A percentile compares a stretch with the other conserved stretches of the same genome.
phyloP scores from a whole-genome alignment of 768 basidiomycete genomes.

The Pulveroboletus sp. region DNA sequence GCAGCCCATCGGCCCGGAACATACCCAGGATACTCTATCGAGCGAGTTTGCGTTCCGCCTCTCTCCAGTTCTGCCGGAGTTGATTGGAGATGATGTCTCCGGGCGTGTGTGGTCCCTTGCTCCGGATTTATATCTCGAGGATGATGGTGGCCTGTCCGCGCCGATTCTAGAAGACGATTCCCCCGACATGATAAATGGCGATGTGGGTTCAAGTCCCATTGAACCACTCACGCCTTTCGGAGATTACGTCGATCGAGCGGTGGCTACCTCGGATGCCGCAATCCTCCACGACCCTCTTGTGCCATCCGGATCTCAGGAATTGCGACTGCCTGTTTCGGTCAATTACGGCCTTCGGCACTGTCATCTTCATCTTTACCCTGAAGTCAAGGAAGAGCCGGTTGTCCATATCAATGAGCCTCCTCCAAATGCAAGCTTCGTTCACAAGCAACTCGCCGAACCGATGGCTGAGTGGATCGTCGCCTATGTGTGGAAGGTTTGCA shows the following conservation, averaged over 20 bases:
- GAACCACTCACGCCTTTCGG: slow-evolving; percentile 77
- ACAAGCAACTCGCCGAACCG: slow-evolving; percentile 74
- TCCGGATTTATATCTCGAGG: slow-evolving; percentile 20
- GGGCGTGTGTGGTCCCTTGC: slow-evolving; percentile 18
- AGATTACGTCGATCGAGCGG: slow-evolving; percentile 71
- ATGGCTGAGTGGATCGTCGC: slow-evolving; percentile 76
- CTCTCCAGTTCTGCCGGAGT: slow-evolving; percentile 13
- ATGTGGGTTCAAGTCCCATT: slow-evolving; percentile 63
- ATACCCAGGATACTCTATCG: background rate
- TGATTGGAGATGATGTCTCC: slow-evolving; percentile 2
- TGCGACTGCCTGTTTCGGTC: slow-evolving; percentile 21
- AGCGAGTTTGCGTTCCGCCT: background rate
- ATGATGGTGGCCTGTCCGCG: slow-evolving; percentile 44
- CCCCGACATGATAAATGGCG: slow-evolving; percentile 50
- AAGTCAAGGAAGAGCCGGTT: slow-evolving; percentile 26
- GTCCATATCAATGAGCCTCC: slow-evolving; percentile 39
- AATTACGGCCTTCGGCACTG: slow-evolving; percentile 27
- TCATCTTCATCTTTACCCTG: slow-evolving; percentile 17
- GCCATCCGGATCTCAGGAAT: slow-evolving; percentile 14
- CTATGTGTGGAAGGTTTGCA: slow-evolving; percentile 82
- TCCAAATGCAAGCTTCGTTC: slow-evolving; percentile 44
- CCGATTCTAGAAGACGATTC: slow-evolving; percentile 67
- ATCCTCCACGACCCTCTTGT: slow-evolving; percentile 23
- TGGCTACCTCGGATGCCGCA: slow-evolving; percentile 41
- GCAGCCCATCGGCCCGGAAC: slow-evolving; percentile 11